Conservation (phyloP, 2,329 filamentous ascomycete genomes). For the Fusarium gaditjirri region DNA sequence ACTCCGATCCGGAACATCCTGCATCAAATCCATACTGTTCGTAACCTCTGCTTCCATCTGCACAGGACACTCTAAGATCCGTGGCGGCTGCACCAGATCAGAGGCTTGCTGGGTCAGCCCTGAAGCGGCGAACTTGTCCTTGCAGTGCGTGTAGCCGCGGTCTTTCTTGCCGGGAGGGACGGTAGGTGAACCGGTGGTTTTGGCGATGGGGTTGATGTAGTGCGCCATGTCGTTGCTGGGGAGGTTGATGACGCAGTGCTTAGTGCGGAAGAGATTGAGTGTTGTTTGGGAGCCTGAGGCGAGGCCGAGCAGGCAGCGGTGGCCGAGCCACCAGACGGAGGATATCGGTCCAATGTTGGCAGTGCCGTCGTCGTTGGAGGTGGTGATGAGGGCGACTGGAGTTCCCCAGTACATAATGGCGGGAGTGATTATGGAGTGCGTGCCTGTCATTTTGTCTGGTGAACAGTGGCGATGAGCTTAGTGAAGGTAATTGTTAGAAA, state of each 20-base stretch:
- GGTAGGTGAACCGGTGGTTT: neutral
- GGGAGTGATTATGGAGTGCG: neutral
- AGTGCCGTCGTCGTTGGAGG: neutral
- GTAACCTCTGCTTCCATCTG: neutral
- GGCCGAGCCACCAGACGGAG: neutral
- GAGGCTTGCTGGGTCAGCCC: fast-evolving
- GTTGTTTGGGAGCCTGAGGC: neutral
- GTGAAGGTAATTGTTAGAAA: fast-evolving
- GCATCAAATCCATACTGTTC: neutral
- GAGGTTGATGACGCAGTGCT: neutral
- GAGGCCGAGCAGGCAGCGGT: neutral
- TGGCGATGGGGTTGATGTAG: neutral
- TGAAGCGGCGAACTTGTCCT: neutral
- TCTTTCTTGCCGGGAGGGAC: neutral
- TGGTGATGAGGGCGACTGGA: neutral
- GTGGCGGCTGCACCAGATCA: neutral
- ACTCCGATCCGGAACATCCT: neutral
- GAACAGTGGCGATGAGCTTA: neutral
- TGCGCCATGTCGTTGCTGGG: neutral
- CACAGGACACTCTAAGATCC: neutral
- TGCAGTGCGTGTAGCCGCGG: neutral
- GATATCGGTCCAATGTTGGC: neutral
- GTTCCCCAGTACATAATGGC: neutral
- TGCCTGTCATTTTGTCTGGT: neutral
- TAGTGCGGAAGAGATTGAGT: neutral